phyloP scores from a whole-genome alignment of 495 filamentous ascomycete genomes.

The Talaromyces ruber region DNA sequence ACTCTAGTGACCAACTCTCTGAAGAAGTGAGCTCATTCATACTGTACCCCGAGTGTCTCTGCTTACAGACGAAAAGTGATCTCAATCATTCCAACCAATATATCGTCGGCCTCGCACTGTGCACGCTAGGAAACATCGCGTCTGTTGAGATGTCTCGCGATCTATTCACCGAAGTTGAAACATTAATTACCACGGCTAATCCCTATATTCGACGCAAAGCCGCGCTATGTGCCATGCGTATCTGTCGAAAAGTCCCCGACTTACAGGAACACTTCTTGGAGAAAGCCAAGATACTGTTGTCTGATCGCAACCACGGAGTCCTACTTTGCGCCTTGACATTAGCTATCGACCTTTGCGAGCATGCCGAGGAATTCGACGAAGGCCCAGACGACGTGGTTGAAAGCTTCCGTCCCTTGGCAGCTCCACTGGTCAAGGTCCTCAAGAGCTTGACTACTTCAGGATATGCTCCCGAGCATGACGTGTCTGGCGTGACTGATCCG shows the following conservation, averaged over 20 bases:
- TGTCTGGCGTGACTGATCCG: constrained; percentile 96
- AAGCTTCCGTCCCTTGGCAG: constrained; percentile 75
- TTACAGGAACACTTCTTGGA: constrained; percentile 95
- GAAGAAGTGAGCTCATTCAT: constrained; percentile 63
- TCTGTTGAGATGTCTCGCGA: constrained; percentile 98
- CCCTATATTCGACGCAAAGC: constrained; percentile 96
- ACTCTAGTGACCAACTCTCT: constrained; percentile 96
- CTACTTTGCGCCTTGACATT: constrained; percentile 86
- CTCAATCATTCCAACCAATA: constrained; percentile 97
- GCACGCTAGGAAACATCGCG: constrained; percentile 93
- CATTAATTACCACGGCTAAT: constrained; percentile 80
- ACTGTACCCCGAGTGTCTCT: neutral
- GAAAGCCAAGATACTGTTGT: constrained; percentile 80
- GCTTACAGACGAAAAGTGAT: constrained; percentile 48
- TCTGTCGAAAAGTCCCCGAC: constrained; percentile 95
- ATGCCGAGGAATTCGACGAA: constrained; percentile 78
- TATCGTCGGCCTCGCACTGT: constrained; percentile 91
- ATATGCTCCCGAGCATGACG: constrained; percentile 96
- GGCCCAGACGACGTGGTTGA: constrained; percentile 79
- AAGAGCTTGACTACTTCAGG: constrained; percentile 90
- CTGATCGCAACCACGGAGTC: constrained; percentile 91
- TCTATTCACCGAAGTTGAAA: constrained; percentile 90
- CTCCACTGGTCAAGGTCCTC: constrained; percentile 74
- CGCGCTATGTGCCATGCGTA: constrained; percentile 98
- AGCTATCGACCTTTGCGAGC: constrained; percentile 83